A percentile compares a stretch with the other conserved stretches of the same genome.
Evolutionary conservation across 164 flowering plant genomes (phyloP).

Genomic region (Buxus sempervirens): DNA sequence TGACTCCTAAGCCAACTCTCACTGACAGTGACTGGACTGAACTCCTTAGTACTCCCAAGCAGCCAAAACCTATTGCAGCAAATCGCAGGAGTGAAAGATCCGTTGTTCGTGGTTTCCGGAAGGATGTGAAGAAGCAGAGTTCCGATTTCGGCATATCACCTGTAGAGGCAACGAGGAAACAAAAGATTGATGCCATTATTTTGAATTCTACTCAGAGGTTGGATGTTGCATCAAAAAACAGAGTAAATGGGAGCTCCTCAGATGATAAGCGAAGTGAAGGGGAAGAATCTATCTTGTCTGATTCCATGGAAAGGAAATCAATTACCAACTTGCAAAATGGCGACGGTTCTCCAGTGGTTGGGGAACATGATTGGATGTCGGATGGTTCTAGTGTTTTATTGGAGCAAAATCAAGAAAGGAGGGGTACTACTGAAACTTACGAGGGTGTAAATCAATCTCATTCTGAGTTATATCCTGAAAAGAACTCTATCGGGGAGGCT

Average conservation of each 20-base stretch:
- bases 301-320: conserved; percentile 26
- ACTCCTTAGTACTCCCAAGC: conserved; percentile 51
- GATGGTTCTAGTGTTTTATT: background rate
- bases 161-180: conserved; percentile 33
- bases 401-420: conserved; percentile 9
- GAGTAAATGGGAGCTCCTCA: conserved; percentile 15
- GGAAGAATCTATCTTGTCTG: conserved; percentile 34
- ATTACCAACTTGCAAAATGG: conserved; percentile 25
- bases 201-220: conserved; percentile 20
- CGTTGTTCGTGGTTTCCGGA: conserved; percentile 30
- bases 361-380: conserved; percentile 13
- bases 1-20: conserved; percentile 28
- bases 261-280: conserved; percentile 34
- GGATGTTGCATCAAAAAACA: conserved; percentile 15
- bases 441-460: conserved; percentile 15
- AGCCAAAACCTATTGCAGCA: conserved; percentile 9
- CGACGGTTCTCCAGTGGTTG: conserved; percentile 15
- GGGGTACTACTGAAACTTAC: background rate
- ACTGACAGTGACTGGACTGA: conserved; percentile 88
- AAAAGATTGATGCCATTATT: conserved; percentile 21
- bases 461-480: background rate
- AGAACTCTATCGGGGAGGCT: conserved; percentile 9
- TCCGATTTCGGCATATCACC: conserved; percentile 15
- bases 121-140: conserved; percentile 31
- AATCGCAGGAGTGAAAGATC: conserved; percentile 39